Evolutionary conservation across 306 rosid genomes (phyloP), one percentile per base, ranked within the genome.

Genomic region (Cotoneaster glaucophyllus): DNA sequence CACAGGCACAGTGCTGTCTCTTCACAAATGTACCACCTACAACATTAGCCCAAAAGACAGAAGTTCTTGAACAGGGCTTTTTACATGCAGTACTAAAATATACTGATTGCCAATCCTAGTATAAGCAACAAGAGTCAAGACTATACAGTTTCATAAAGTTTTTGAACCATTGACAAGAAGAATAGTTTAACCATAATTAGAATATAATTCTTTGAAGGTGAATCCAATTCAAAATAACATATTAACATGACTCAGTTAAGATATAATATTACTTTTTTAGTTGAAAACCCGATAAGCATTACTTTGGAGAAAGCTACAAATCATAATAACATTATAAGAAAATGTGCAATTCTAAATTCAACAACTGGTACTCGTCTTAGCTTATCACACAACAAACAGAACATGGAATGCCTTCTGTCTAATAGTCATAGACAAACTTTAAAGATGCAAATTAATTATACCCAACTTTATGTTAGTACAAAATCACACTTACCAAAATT

Each of bases 11-110:
- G 67, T 81, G 94, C 91, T 62, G 99, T 85, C 87, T 96, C 99
- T 82, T 85, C 94, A 79, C 84, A 91, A 70, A 96, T 86, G 80
- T 90, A 96, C 99, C 99, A 96, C 99, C 99, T 96, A 81, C 1
- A 69, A 77, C 70, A 78, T 74, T 80, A 32, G 58, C 77, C 64
- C 82, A 44, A 80, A 80, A 79, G 25, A 74, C 24, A 78, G 52
- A 74, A 37, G 37, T 69, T 48, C 25, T 44, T 19, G 56, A 29
- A 66, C 48, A 32, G 61, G 63, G 76, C 32, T 73, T 69, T 67
- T 28, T 17, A 29, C 9, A 11, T 31, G 17, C 17, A 64, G 61
- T n/a, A 57, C 44, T 61, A 17, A 11, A 56, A 21, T 22, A 15
- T 3, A 71, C 19, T 4, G n/a, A 56, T 32, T 56, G 53, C 45